A percentile compares a stretch with the other conserved stretches of the same genome.
Conservation (phyloP, 805 yeast genomes). For the Wickerhamomyces xylosicus region DNA sequence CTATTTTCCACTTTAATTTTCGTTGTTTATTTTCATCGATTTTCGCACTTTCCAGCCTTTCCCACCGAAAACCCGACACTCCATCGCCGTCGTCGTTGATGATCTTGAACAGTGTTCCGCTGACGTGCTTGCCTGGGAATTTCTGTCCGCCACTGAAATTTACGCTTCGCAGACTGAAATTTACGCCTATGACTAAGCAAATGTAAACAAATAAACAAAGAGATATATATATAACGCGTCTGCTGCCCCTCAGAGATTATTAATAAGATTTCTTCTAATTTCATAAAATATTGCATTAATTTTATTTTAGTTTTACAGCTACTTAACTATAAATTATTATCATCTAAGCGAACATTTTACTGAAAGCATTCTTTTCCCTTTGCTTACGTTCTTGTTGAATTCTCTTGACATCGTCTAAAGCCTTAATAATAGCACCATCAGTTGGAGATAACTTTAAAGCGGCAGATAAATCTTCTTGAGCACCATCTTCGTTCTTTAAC, state of each 20-base stretch:
- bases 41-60: slow-evolving; percentile 10
- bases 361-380: slow-evolving; percentile 64
- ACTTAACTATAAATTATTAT: background rate
- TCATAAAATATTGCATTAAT: background rate
- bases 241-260: background rate
- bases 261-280: background rate
- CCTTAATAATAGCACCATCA: slow-evolving; percentile 63
- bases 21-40: slow-evolving; percentile 4
- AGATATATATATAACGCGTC: background rate
- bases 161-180: slow-evolving; percentile 4
- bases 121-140: too few species aligned
- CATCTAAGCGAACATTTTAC: slow-evolving; percentile 46
- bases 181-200: background rate
- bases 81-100: too few species aligned
- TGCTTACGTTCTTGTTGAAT: slow-evolving; percentile 43
- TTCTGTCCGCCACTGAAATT: too few species aligned
- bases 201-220: too few species aligned
- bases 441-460: slow-evolving; percentile 58
- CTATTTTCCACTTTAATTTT: background rate
- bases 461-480: slow-evolving; percentile 50
- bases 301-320: background rate
- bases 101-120: too few species aligned
- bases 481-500: slow-evolving; percentile 59
- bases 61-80: background rate
- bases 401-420: slow-evolving; percentile 48